Percentiles rank a stretch among this genome's conserved stretches.
These are phyloP conservation scores for Candida fluviatilis DNA, from an alignment of 805 yeast species.

Conservation along the genomic window DNA sequence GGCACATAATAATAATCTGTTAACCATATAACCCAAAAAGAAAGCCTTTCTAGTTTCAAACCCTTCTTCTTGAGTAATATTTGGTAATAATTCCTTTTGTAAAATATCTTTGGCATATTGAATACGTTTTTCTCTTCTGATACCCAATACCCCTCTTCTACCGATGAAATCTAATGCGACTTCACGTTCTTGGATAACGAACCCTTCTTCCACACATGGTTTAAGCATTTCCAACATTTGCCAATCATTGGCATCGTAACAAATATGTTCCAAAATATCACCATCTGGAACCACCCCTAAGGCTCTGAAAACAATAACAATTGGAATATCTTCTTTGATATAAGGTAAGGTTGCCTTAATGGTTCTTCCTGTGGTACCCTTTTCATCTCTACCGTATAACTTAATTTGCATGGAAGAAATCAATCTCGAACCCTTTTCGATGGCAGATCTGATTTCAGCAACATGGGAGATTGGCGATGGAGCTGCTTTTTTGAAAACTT, in stretches of 20 bases:
- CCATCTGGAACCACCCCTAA: conserved; percentile 99
- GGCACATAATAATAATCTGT: conserved; percentile 90
- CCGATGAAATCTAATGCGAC: conserved; percentile 98
- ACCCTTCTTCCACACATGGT: conserved; percentile 99
- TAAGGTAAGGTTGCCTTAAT: conserved; percentile 95
- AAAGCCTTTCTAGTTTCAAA: conserved; percentile 95
- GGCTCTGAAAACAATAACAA: conserved; percentile 95
- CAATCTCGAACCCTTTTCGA: conserved; percentile 95
- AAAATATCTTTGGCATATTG: conserved; percentile 96
- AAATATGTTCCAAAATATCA: conserved; percentile 95
- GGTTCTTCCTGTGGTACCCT: conserved; percentile 67
- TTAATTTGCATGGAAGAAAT: conserved; percentile 93
- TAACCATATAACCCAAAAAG: conserved; percentile 96
- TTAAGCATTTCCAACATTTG: conserved; percentile 98
- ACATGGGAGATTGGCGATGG: conserved; percentile 94
- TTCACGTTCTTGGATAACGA: conserved; percentile 96
- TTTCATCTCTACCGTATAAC: conserved; percentile 77
- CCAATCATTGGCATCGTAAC: conserved; percentile 98
- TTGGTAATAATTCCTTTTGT: conserved; percentile 94
- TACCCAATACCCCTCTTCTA: conserved; percentile 96
- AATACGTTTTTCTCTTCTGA: conserved; percentile 95
- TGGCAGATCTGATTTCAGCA: conserved; percentile 94
- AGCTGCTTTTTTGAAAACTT: conserved; percentile 95
- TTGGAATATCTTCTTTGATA: conserved; percentile 94
- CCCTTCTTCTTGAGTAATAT: conserved; percentile 96